A percentile compares a stretch with the other conserved stretches of the same genome.
These are phyloP conservation scores for Penicillium hordei DNA, from an alignment of 2,329 filamentous ascomycete species.

Conservation along the genomic window DNA sequence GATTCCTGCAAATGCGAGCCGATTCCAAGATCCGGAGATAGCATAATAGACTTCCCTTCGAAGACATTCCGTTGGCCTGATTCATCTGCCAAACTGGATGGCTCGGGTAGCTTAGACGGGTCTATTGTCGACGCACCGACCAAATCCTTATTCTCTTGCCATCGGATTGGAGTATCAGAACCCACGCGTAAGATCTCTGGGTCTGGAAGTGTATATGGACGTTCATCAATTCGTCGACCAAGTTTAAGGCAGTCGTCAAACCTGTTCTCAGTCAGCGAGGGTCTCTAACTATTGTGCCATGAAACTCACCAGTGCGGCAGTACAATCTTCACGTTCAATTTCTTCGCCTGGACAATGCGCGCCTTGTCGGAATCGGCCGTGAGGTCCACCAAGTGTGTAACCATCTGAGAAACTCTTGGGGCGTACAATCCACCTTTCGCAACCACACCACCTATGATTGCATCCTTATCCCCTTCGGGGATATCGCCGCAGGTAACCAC, in stretches of 20 bases:
- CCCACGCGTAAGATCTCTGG: slow-evolving; percentile 72
- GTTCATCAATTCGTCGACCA: slow-evolving; percentile 84
- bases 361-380: slow-evolving; percentile 69
- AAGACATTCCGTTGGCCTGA: slow-evolving; percentile 70
- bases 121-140: slow-evolving; percentile 63
- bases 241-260: slow-evolving; percentile 96
- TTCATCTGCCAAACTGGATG: slow-evolving; percentile 28
- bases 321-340: slow-evolving; percentile 74
- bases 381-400: slow-evolving; percentile 87
- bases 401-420: slow-evolving; percentile 67
- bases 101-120: slow-evolving; percentile 42
- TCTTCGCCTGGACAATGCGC: slow-evolving; percentile 59
- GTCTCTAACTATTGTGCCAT: not conserved
- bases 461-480: slow-evolving; percentile 82
- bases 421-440: slow-evolving; percentile 85
- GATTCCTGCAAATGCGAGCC: slow-evolving; percentile 64
- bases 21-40: slow-evolving; percentile 73
- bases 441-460: slow-evolving; percentile 83
- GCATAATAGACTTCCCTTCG: slow-evolving; percentile 70
- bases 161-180: slow-evolving; percentile 57
- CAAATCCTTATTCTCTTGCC: slow-evolving; percentile 61
- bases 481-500: slow-evolving; percentile 80
- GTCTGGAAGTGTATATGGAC: slow-evolving; percentile 80
- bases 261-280: slow-evolving; percentile 51
- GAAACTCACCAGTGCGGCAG: slow-evolving; percentile 78